phyloP scores from a whole-genome alignment of 2,329 filamentous ascomycete genomes.

The Mariannaea elegans region DNA sequence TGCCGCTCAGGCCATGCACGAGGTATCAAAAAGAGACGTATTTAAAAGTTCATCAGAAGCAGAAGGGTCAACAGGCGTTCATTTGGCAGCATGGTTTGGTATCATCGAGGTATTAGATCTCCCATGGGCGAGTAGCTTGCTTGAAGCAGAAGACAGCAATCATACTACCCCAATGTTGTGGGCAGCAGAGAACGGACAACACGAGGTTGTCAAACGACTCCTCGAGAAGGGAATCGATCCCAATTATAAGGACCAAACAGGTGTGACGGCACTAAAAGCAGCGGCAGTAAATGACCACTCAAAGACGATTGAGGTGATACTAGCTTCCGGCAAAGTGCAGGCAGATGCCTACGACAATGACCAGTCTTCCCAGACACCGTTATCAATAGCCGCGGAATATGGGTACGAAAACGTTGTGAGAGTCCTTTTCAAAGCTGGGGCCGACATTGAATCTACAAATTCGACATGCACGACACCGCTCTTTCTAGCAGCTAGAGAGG shows the following conservation, averaged over 20 bases:
- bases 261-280: not conserved
- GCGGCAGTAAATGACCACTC: not conserved
- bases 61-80: not conserved
- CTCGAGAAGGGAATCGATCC: not conserved
- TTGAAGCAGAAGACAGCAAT: not conserved
- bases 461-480: not conserved
- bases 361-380: too few relatives aligned
- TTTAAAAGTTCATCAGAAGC: too few relatives aligned
- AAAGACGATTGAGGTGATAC: not conserved
- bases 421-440: not conserved
- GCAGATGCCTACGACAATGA: not conserved
- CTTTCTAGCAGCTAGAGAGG: not conserved
- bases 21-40: not conserved
- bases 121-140: not conserved
- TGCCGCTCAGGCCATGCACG: not conserved
- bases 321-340: not conserved
- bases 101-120: not conserved
- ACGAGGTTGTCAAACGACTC: not conserved
- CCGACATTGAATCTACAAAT: not conserved
- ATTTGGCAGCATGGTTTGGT: constrained; percentile 2
- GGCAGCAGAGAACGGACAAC: constrained; percentile 5
- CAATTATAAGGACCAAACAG: not conserved
- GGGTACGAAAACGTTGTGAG: not conserved
- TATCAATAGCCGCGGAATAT: not conserved
- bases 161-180: not conserved